phyloP scores from a whole-genome alignment of 768 basidiomycete species.

The Atractiella rhizophila region DNA sequence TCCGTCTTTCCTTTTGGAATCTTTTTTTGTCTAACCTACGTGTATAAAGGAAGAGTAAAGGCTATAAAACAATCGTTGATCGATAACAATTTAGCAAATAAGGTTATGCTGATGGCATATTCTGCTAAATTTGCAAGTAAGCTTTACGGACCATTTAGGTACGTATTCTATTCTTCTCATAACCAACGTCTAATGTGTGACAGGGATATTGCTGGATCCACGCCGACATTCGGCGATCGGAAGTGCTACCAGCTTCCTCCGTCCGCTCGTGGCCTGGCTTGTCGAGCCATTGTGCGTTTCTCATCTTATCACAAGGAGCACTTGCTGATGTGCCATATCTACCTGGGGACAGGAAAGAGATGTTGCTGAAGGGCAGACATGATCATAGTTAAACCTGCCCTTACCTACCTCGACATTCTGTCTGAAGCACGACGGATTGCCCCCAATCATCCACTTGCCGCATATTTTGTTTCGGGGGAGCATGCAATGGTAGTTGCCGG shows the following conservation, averaged over 20 bases:
- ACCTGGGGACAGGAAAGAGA: too few species aligned
- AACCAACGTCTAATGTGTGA: background rate
- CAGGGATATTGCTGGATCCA: constrained; percentile 93
- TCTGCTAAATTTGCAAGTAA: constrained; percentile 91
- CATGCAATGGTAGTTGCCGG: constrained; percentile 94
- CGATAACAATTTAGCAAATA: constrained; percentile 58
- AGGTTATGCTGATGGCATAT: constrained; percentile 82
- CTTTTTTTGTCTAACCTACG: background rate
- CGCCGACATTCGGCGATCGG: constrained; percentile 75
- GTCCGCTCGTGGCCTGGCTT: constrained; percentile 58
- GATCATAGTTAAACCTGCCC: constrained; percentile 90
- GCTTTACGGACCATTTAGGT: constrained; percentile 91
- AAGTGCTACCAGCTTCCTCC: constrained; percentile 98
- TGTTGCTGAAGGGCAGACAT: constrained; percentile 98
- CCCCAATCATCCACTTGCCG: constrained; percentile 72
- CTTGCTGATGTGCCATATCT: too few species aligned
- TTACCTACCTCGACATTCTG: constrained; percentile 93
- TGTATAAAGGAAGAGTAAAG: constrained; percentile 24
- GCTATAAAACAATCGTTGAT: constrained; percentile 70
- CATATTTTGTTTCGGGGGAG: constrained; percentile 82
- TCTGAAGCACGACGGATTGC: constrained; percentile 52
- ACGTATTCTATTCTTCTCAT: constrained; percentile 10
- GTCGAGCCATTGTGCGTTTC: constrained; percentile 54
- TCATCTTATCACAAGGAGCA: background rate
- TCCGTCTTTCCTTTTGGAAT: background rate